Conservation (phyloP, 2,329 filamentous ascomycete species). For the Chaetomium sp. region DNA sequence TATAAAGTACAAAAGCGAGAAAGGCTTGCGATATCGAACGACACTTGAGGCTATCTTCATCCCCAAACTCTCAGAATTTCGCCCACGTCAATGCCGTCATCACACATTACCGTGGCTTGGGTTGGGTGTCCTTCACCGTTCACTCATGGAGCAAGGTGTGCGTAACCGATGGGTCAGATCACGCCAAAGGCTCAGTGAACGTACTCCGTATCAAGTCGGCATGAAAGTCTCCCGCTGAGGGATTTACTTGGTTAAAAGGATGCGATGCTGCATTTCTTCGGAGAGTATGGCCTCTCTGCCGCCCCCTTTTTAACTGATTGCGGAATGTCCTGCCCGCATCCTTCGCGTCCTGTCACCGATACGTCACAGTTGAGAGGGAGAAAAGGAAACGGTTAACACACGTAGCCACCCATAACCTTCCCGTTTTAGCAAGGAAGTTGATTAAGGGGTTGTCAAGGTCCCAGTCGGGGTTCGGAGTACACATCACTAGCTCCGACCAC, state of each 20-base stretch:
- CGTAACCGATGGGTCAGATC: too few species aligned
- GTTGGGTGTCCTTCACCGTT: too few species aligned
- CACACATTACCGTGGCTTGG: too few species aligned
- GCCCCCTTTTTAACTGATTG: neutral
- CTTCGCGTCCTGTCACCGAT: neutral
- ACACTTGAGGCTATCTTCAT: neutral
- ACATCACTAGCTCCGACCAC: neutral
- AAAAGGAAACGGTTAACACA: neutral
- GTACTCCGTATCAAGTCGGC: neutral
- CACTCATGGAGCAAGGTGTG: too few species aligned
- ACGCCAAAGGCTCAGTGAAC: neutral
- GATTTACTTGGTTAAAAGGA: neutral
- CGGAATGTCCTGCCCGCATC: neutral
- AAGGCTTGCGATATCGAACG: neutral
- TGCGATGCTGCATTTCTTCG: neutral
- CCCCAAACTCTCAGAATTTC: too few species aligned
- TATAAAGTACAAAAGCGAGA: neutral
- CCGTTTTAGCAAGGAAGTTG: neutral
- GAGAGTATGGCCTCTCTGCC: neutral
- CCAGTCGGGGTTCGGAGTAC: too few species aligned
- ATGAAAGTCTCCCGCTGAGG: neutral
- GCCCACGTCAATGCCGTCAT: too few species aligned
- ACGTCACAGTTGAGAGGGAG: too few species aligned
- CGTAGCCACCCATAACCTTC: neutral
- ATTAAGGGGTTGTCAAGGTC: neutral